A percentile compares a stretch with the other conserved stretches of the same genome.
These are phyloP conservation scores for Cladophialophora chaetospira DNA, from an alignment of 2,329 filamentous ascomycete species.

Conservation along the genomic window DNA sequence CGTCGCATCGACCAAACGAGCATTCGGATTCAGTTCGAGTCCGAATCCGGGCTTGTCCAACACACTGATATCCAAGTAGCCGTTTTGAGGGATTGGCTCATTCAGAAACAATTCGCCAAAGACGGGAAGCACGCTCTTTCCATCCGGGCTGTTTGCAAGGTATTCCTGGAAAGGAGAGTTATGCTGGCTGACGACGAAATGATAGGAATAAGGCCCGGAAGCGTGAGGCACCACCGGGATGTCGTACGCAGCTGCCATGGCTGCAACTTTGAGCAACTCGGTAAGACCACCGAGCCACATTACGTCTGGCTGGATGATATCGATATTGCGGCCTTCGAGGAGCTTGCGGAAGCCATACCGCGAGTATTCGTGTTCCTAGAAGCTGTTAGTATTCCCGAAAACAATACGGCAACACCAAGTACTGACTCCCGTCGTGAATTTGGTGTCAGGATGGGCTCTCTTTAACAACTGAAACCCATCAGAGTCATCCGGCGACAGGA, in stretches of 20 bases:
- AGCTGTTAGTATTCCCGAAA: not conserved
- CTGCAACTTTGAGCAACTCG: constrained; percentile 83
- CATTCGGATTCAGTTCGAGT: constrained; percentile 78
- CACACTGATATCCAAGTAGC: constrained; percentile 75
- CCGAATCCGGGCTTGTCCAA: constrained; percentile 91
- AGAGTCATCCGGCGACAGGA: constrained; percentile 84
- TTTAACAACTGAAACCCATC: constrained; percentile 90
- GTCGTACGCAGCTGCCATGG: constrained; percentile 89
- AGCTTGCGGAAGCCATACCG: constrained; percentile 93
- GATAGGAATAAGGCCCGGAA: constrained; percentile 91
- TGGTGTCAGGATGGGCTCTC: constrained; percentile 82
- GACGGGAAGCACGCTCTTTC: constrained; percentile 84
- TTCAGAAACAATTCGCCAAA: constrained; percentile 90
- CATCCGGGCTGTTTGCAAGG: constrained; percentile 87
- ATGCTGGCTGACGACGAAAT: constrained; percentile 90
- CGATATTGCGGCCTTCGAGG: constrained; percentile 85
- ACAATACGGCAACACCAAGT: not conserved
- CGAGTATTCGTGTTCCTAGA: constrained; percentile 83
- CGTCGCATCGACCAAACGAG: constrained; percentile 74
- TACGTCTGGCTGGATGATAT: constrained; percentile 93
- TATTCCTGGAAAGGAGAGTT: constrained; percentile 97
- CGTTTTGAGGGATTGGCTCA: constrained; percentile 83
- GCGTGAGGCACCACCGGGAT: constrained; percentile 95
- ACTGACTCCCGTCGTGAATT: constrained; percentile 78
- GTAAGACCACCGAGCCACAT: constrained; percentile 97